These are phyloP conservation scores for Aspergillus flavus DNA, from an alignment of 2,329 filamentous ascomycete species.

Conservation along the genomic window DNA sequence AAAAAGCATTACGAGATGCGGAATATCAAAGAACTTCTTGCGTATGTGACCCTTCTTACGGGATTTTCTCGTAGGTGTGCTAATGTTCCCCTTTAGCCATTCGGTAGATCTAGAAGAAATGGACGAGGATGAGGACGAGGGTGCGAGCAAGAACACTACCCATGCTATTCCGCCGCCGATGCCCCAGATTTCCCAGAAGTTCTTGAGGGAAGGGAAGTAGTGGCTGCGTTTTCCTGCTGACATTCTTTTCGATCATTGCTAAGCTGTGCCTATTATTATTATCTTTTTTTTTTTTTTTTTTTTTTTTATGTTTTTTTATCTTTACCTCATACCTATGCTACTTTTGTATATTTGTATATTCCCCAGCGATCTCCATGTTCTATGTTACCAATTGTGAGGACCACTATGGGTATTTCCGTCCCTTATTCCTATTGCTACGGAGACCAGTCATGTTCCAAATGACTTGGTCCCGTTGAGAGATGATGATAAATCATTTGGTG, in stretches of 20 bases:
- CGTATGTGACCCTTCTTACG: conserved; percentile 53
- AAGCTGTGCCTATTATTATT: not conserved
- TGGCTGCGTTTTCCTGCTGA: not conserved
- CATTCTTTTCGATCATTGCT: not conserved
- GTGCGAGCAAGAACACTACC: conserved; percentile 28
- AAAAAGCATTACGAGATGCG: conserved; percentile 99
- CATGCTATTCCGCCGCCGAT: conserved; percentile 31
- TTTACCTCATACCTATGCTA: not conserved
- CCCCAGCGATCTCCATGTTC: conserved; percentile 4
- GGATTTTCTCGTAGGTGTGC: not conserved
- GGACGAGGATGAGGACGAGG: conserved; percentile 60
- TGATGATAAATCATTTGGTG: conserved; percentile 4
- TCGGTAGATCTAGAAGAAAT: conserved; percentile 67
- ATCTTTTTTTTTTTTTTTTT: not conserved
- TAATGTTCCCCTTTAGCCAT: conserved; percentile 47
- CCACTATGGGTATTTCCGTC: not conserved
- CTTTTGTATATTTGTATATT: conserved; percentile 5
- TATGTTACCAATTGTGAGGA: conserved; percentile 2
- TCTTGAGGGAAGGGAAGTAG: conserved; percentile 29
- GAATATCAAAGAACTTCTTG: conserved; percentile 84
- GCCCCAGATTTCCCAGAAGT: conserved; percentile 36
- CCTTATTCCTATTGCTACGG: not conserved
- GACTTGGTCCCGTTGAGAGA: conserved; percentile 5
- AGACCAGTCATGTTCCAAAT: not conserved
- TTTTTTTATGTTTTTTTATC: not conserved